Evolutionary conservation across 2,329 filamentous ascomycete genomes (phyloP).

Genomic region (Trichoderma koningii): DNA sequence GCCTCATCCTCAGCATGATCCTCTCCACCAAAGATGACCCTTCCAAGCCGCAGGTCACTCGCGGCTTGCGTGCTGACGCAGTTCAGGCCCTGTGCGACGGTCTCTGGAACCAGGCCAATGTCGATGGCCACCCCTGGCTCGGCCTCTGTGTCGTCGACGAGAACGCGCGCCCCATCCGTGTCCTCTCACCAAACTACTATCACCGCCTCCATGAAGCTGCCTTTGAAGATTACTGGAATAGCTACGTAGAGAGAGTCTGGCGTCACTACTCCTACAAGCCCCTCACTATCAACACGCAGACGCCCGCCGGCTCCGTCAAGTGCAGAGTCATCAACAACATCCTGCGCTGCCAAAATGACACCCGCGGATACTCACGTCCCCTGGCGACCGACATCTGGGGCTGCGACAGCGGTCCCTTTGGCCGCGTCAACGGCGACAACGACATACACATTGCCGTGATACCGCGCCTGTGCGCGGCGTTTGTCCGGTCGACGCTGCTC

Average conservation of each 20-base stretch:
- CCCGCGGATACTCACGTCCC: constrained; percentile 48
- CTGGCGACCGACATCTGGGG: constrained; percentile 51
- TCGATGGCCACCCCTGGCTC: constrained; percentile 48
- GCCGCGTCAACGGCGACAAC: constrained; percentile 42
- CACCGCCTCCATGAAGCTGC: constrained; percentile 39
- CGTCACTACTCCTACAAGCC: constrained; percentile 42
- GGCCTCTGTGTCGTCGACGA: constrained; percentile 46
- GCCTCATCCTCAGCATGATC: constrained; percentile 53
- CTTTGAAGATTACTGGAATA: constrained; percentile 47
- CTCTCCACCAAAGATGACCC: constrained; percentile 40
- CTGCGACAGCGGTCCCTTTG: constrained; percentile 53
- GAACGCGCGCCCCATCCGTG: constrained; percentile 45
- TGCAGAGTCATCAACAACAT: constrained; percentile 43
- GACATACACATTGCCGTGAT: constrained; percentile 47
- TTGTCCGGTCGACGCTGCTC: constrained; percentile 50
- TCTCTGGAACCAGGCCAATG: constrained; percentile 41
- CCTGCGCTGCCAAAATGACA: constrained; percentile 47
- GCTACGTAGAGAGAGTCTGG: constrained; percentile 53
- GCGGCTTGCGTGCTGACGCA: constrained; percentile 43
- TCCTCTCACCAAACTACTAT: constrained; percentile 49
- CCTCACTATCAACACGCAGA: constrained; percentile 50
- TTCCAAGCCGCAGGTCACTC: constrained; percentile 43
- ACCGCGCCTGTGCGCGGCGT: constrained; percentile 54
- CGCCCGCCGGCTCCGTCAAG: constrained; percentile 41
- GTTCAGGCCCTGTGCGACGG: constrained; percentile 46